Evolutionary conservation across 2,329 filamentous ascomycete species (phyloP), one percentile per base, ranked within the genome.

Genomic region (Emmonsiellopsis sp.): DNA sequence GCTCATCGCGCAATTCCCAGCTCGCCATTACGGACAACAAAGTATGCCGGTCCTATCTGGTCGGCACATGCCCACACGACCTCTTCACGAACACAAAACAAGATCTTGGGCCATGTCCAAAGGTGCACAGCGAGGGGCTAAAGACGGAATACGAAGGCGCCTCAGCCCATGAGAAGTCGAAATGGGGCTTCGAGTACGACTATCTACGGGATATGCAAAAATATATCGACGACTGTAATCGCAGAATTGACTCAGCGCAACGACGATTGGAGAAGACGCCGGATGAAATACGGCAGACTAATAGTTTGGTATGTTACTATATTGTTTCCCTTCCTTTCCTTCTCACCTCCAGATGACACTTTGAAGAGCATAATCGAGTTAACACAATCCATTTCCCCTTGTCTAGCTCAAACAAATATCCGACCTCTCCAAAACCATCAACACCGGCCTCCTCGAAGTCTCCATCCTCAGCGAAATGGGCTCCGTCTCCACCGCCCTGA

Each of bases 31-130:
- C 84, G 55, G 93, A 97, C 71, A 80, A 87, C 52, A 96, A 95
- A 73, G 88, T 95, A 63, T 98, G 93, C 77, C 88, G 89, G 53
- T 96, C 91, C 14, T 97, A 92, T 71, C 81, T 98, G 49, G 90
- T 83, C 57, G 93, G 93, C 63, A 94, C 88, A 55, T 98, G 93
- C 70, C 93, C 93, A 0, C 92, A 97, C 77, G 93, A 98, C 68
- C 88, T 98, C 66, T 98, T 98, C 80, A 98, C 92, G 60, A 98
- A 98, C 74, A 98, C 93, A 45, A 97, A 96, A 76, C 91, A 97
- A 78, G 93, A 98, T 69, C 81, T 97, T 36, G 93, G 93, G 2
- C 81, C 84, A 0, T 98, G 93, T 66, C 82, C 88, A 49, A 93
- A 92, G 68, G 81, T 92, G 31, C 93, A 98, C 74, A 87, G 83